Evolutionary conservation across 768 basidiomycete genomes (phyloP), one percentile per base, ranked within the genome.

Genomic region (Termitomyces sp.): DNA sequence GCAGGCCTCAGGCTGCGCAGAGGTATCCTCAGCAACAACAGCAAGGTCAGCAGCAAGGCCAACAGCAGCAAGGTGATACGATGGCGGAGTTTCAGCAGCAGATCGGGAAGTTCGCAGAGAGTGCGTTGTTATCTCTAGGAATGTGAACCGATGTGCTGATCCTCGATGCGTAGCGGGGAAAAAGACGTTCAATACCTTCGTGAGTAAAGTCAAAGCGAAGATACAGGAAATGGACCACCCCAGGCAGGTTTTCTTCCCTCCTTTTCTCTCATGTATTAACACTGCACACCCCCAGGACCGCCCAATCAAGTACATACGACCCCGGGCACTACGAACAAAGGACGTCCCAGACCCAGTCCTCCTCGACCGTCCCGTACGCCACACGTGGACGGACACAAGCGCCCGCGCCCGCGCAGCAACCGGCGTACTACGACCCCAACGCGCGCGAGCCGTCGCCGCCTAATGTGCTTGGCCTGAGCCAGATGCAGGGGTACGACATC

Each of bases 201-300:
- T 93, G 40, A 84, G 83, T 34, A 93, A 88, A 69, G 89, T 92
- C 47, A 92, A 85, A 67, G 85, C 89, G 5, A 93, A 93, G 80
- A 84, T 93, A 58, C 87, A 89, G 65, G 92, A 93, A 64, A 85
- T 84, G 60, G 91, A 93, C 39, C 83, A 85, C 65, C 74, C 75
- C 16, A 71, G 71, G 76, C 80, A 47, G 18, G 69, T 55, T 34
- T 53, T 54, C 24, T 9, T 20, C 6, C 40, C 12, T 7, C 33
- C 43, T 42, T 18, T 22, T 22, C 10, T 0, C 14, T 10, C 12
- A 22, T 24, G 1, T 24, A 13, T 14, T 16, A 27, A 20, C 3
- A 20, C 58, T 52, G n/a, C n/a, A 30, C 30, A 30, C 30, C 30
- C 26, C 48, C 33, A 53, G 62, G 61, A 51, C 26, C 42, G 20